Conservation (phyloP, 2,329 filamentous ascomycete species). For the Scorias spongiosa region DNA sequence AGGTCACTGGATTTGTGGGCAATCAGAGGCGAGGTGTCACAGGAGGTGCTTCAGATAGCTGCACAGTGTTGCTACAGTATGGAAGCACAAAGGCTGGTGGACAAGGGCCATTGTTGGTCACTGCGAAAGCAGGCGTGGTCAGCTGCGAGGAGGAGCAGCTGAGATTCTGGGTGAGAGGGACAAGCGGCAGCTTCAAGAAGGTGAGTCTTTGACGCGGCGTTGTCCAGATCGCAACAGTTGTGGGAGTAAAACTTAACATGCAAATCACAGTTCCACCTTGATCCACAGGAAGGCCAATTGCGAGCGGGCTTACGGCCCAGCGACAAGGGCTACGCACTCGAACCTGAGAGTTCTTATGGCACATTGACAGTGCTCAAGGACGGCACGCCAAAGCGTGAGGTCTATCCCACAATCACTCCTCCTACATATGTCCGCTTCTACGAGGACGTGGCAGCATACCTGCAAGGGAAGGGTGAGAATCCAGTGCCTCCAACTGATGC, state of each 20-base stretch:
- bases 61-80: slow-evolving; percentile 53
- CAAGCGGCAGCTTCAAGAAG: slow-evolving; percentile 62
- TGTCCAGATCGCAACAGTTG: no score
- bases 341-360: slow-evolving; percentile 43
- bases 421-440: slow-evolving; percentile 61
- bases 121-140: slow-evolving; percentile 53
- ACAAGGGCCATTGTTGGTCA: slow-evolving; percentile 45
- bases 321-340: slow-evolving; percentile 49
- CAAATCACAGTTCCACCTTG: slow-evolving; percentile 36
- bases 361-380: slow-evolving; percentile 40
- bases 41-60: slow-evolving; percentile 37
- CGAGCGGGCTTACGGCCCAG: slow-evolving; percentile 46
- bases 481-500: slow-evolving; percentile 40
- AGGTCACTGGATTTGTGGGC: slow-evolving; percentile 53
- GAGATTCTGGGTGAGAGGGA: slow-evolving; percentile 63
- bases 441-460: slow-evolving; percentile 34
- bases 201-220: slow-evolving; percentile 19
- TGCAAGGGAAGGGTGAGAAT: slow-evolving; percentile 35
- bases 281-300: slow-evolving; percentile 63
- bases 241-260: not conserved
- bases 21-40: slow-evolving; percentile 45
- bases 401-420: slow-evolving; percentile 45
- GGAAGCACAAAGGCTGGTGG: not conserved
- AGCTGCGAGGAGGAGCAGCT: slow-evolving; percentile 55
- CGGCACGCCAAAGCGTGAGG: slow-evolving; percentile 29